Base-by-base conservation (phyloP, 768 basidiomycete genomes). In the Suillus ampliporus region DNA sequence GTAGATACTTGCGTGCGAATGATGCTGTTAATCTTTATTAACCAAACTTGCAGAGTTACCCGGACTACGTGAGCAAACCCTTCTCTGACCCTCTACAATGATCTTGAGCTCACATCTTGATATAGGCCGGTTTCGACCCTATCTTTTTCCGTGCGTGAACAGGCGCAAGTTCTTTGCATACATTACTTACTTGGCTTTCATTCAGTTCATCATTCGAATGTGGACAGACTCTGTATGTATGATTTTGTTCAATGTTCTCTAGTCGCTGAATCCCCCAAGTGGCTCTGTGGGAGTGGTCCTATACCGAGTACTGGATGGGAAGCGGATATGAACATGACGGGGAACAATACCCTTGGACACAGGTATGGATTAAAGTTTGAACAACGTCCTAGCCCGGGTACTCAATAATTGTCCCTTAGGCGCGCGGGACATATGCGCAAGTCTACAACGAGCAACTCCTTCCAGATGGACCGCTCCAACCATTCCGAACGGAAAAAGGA, bases 221-320 rank as follows among this genome's bases (percentile, higher is more conserved):
- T 71, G 4, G 72, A 73, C 50, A 69, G 71, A 23, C 51, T 72
- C 28, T 23, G 71, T 72, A 53, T 11, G 70, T 67, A 21, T 23
- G 17, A 28, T 26, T 31, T 40, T 17, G 15, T 31, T 11, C 6
- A 31, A 34, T 15, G 23, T n/a, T 10, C 43, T 70, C 21, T 47
- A 21, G 31, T 37, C 26, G 13, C 19, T 46, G 43, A 64, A 43
- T 17, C 8, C 8, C 23, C 21, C 9, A 40, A 74, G 73, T 65
- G 31, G 73, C 73, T 10, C 54, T 74, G 57, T 74, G 73, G 73
- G 73, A 74, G 21, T 74, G 74, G 69, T 71, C 65, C 56, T 74
- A 74, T 58, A 53, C 61, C 2, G 60, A 69, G 6, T 71, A 73
- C 41, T 75, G 74, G 73, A 73, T 74, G 74, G 64, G 58, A 19